A percentile compares a stretch with the other conserved stretches of the same genome.
phyloP scores from a whole-genome alignment of 1,284 basidiomycete genomes.

The Agroathelia rolfsii region DNA sequence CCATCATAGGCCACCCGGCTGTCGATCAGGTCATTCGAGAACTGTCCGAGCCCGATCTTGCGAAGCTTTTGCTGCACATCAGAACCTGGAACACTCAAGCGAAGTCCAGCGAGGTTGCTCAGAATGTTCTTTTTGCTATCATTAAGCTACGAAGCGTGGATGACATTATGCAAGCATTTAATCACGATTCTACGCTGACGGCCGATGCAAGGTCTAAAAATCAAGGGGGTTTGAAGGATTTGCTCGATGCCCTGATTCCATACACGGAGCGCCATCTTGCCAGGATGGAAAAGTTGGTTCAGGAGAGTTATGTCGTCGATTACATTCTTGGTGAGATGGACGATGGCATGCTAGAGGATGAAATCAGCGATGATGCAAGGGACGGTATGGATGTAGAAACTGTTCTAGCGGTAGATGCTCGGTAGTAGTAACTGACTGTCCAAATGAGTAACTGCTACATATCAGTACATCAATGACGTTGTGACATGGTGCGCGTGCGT shows the following conservation, averaged over 20 bases:
- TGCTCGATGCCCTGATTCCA: slow-evolving; percentile 81
- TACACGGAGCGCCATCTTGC: slow-evolving; percentile 91
- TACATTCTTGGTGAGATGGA: slow-evolving; percentile 92
- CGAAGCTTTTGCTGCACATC: slow-evolving; percentile 74
- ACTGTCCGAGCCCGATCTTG: slow-evolving; percentile 65
- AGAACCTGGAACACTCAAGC: slow-evolving; percentile 92
- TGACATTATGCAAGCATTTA: slow-evolving; percentile 68
- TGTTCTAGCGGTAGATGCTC: slow-evolving; percentile 2
- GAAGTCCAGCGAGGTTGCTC: slow-evolving; percentile 80
- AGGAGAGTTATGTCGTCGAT: slow-evolving; percentile 92
- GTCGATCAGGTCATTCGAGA: slow-evolving; percentile 79
- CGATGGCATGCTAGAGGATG: slow-evolving; percentile 51
- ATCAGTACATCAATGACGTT: too few relatives aligned
- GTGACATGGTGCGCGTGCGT: too few relatives aligned
- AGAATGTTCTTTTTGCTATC: slow-evolving; percentile 76
- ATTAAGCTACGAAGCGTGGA: slow-evolving; percentile 68
- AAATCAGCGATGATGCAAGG: slow-evolving; percentile 27
- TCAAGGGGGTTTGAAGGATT: slow-evolving; percentile 43
- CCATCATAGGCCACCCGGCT: slow-evolving; percentile 55
- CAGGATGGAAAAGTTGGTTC: slow-evolving; percentile 77
- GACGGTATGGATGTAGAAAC: slow-evolving; percentile 36
- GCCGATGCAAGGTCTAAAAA: slow-evolving; percentile 15
- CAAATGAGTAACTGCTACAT: slow-evolving; percentile 3
- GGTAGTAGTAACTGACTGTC: not conserved
- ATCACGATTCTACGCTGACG: slow-evolving; percentile 27